Conservation (phyloP, 371 early-diverging fungal species). For the Mortierella sp. region DNA sequence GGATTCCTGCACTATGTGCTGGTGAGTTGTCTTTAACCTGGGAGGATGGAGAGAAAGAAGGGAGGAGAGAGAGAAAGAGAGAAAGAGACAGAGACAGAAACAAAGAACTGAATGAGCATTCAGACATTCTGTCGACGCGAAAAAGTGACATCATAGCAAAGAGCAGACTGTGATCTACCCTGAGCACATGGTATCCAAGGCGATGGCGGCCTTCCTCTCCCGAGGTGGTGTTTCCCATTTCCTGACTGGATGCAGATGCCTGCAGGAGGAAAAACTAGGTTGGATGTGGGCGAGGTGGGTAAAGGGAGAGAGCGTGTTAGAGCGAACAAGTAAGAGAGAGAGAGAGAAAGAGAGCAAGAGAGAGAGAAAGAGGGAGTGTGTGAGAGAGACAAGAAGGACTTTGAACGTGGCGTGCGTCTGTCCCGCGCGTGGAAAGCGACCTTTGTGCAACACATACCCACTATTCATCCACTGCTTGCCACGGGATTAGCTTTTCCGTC, state of each 20-base stretch:
- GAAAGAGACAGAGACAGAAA: background rate
- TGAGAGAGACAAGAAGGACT: background rate
- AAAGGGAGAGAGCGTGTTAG: background rate
- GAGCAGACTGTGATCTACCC: slow-evolving; percentile 38
- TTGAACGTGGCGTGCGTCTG: too few relatives aligned
- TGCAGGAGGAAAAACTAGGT: background rate
- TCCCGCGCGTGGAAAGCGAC: too few relatives aligned
- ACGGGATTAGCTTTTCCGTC: too few relatives aligned
- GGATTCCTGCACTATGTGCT: slow-evolving; percentile 74
- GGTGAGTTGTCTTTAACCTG: slow-evolving; percentile 78
- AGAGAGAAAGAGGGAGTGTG: too few relatives aligned
- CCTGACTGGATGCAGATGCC: background rate
- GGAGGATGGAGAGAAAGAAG: background rate
- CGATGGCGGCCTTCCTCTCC: slow-evolving; percentile 52
- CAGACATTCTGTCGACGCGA: background rate
- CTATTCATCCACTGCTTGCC: too few relatives aligned
- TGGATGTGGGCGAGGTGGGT: background rate
- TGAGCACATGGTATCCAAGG: slow-evolving; percentile 62
- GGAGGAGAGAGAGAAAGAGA: slow-evolving; percentile 5
- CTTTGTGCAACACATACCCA: too few relatives aligned
- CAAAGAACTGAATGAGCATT: background rate
- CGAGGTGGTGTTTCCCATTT: slow-evolving; percentile 54
- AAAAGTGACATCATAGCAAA: background rate
- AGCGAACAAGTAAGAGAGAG: too few relatives aligned
- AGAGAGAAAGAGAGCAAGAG: too few relatives aligned